Evolutionary conservation across 139 green algal species (phyloP), one percentile per base, ranked within the genome.

Genomic region (Ostreobium quekettii): DNA sequence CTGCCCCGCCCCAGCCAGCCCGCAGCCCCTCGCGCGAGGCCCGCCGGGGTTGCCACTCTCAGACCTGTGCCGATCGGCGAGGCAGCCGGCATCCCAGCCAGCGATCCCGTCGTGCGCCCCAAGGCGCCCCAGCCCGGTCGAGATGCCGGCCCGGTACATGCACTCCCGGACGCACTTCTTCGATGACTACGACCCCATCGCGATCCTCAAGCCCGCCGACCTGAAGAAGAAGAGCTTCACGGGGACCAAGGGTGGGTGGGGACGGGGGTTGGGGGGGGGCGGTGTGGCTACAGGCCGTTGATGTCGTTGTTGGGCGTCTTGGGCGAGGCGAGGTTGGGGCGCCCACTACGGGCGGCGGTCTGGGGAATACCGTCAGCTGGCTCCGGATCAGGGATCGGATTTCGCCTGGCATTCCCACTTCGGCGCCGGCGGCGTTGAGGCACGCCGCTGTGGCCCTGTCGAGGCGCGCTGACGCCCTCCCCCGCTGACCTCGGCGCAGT

Each of bases 91-190:
- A n/a, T n/a, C n/a, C n/a, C n/a, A n/a, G n/a, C n/a, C n/a, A n/a
- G n/a, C n/a, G n/a, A n/a, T n/a, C n/a, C n/a, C n/a, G n/a, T n/a
- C n/a, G n/a, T n/a, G n/a, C n/a, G n/a, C n/a, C n/a, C n/a, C n/a
- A n/a, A n/a, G n/a, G n/a, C n/a, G n/a, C n/a, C n/a, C n/a, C n/a
- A n/a, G n/a, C n/a, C n/a, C n/a, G n/a, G n/a, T n/a, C n/a, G n/a
- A 53, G 19, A 53, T 19, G 42, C 11, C 19, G 42, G 42, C 42
- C 19, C 42, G 42, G 11, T 53, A 53, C 19, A 53, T 53, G 42
- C 60, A 48, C 36, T 46, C 74, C 19, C 80, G 82, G 64, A 79
- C 77, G 0, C 82, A 87, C 31, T 71, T 86, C 24, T 70, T 87
- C 1, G 66, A 84, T 30, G 66, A 84, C 29, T 37, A 71, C n/a